Conservation (phyloP, 192 early-diverging fungal genomes). For the Linderina pennispora region DNA sequence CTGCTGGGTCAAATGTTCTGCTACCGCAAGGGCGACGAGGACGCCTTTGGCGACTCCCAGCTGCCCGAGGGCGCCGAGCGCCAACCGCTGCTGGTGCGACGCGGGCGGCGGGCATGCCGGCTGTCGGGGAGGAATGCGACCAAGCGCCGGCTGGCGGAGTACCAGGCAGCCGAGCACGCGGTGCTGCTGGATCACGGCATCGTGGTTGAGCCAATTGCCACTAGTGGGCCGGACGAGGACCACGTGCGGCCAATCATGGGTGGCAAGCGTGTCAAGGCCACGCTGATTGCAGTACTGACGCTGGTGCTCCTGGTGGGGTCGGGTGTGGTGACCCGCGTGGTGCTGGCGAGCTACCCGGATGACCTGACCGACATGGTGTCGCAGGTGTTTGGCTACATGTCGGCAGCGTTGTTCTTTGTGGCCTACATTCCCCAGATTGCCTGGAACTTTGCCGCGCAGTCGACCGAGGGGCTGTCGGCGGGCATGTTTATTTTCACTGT, state of each 20-base stretch:
- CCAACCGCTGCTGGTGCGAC: constrained; percentile 33
- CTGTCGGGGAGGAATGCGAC: constrained; percentile 17
- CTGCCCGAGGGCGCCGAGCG: constrained; percentile 37
- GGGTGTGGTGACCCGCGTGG: constrained; percentile 15
- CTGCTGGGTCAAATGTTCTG: constrained; percentile 62
- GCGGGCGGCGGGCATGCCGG: constrained; percentile 30
- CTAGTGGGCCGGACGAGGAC: constrained; percentile 11
- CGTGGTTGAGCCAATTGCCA: neutral
- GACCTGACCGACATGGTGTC: constrained; percentile 45
- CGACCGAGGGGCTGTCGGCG: constrained; percentile 72
- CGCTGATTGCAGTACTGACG: constrained; percentile 13
- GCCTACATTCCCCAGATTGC: constrained; percentile 78
- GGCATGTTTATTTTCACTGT: constrained; percentile 81
- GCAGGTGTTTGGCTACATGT: constrained; percentile 67
- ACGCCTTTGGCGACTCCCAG: constrained; percentile 29
- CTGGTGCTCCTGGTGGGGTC: constrained; percentile 10
- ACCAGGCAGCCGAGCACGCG: constrained; percentile 32
- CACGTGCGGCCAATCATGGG: too few relatives aligned
- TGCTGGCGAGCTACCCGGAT: constrained; percentile 30
- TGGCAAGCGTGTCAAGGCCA: constrained; percentile 16
- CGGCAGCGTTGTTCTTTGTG: constrained; percentile 64
- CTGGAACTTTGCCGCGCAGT: constrained; percentile 65
- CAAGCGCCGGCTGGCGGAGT: constrained; percentile 23
- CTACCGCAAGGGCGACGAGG: constrained; percentile 49
- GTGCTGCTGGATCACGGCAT: constrained; percentile 27